Conservation (phyloP, 2,329 filamentous ascomycete genomes). For the Pseudogymnoascus sp. region DNA sequence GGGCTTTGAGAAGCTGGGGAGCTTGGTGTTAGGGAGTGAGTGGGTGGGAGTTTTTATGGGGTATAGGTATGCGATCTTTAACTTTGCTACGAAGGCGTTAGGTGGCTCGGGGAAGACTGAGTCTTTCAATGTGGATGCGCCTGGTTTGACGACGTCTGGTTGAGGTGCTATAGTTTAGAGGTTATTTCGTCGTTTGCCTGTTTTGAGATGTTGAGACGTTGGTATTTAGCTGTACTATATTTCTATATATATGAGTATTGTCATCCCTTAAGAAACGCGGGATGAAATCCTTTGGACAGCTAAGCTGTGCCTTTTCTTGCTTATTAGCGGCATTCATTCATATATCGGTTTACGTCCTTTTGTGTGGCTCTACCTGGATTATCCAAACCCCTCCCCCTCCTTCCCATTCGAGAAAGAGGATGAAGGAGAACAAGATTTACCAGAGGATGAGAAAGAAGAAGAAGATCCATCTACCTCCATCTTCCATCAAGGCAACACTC, state of each 20-base stretch:
- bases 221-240: not conserved
- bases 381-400: too few species aligned
- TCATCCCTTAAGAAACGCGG: too few species aligned
- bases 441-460: too few species aligned
- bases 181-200: not conserved
- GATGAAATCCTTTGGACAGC: too few species aligned
- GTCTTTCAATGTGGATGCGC: not conserved
- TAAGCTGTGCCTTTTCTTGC: too few species aligned
- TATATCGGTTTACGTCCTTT: too few species aligned
- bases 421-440: too few species aligned
- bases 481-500: conserved; percentile 25
- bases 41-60: conserved; percentile 44
- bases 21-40: conserved; percentile 32
- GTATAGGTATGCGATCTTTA: conserved; percentile 42
- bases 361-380: too few species aligned
- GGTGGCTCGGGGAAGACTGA: conserved; percentile 27
- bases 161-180: not conserved
- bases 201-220: not conserved
- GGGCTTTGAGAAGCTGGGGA: conserved; percentile 29
- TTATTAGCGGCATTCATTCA: too few species aligned
- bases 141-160: not conserved
- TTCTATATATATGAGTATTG: too few species aligned
- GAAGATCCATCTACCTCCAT: too few species aligned
- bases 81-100: conserved; percentile 36
- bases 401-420: not conserved